Evolutionary conservation across 495 filamentous ascomycete genomes (phyloP), one percentile per base, ranked within the genome.

Genomic region (Aspergillus haitiensis): DNA sequence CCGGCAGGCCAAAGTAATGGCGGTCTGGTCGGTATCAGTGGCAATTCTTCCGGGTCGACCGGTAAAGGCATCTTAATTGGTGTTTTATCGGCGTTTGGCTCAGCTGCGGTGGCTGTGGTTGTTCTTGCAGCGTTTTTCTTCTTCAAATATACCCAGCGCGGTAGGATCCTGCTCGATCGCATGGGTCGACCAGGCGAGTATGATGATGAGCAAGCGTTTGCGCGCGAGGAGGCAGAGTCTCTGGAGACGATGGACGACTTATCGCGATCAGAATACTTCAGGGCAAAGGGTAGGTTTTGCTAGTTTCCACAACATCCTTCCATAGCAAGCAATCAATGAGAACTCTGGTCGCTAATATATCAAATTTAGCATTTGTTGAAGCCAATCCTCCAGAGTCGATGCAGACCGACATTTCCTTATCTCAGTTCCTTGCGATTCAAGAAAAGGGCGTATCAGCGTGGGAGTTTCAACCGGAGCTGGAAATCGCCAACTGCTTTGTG

Each of bases 401-500:
- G 61, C 91, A 93, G 66, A 98, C 94, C 61, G 94, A 98, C 66
- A 98, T 98, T 59, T 97, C 94, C 32, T 75, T 98, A 59, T 97
- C 95, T 42, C 94, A 98, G 71, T 98, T 96, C 68, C 81, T 98
- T 48, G 94, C 95, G 32, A 98, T 98, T 63, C 94, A 98, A 77
- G 94, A 98, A 73, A 98, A 98, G 72, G 94, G 94, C 51, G 94
- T 98, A 18, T 95, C 93, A 7, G 94, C 94, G 8, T 98, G 94
- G 94, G 94, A 98, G 72, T 98, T 98, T 61, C 93, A 97, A 70
- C 93, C 94, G 3, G 94, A 98, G 73, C 76, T 98, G 37, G 94
- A 98, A 72, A 97, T 98, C 64, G 94, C 94, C 55, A 98, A 98
- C 74, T 98, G 95, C 72, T 98, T 98, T 70, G 94, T 98, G 47